Evolutionary conservation across 2,329 filamentous ascomycete species (phyloP).

Genomic region (Stagonosporopsis vannaccii): DNA sequence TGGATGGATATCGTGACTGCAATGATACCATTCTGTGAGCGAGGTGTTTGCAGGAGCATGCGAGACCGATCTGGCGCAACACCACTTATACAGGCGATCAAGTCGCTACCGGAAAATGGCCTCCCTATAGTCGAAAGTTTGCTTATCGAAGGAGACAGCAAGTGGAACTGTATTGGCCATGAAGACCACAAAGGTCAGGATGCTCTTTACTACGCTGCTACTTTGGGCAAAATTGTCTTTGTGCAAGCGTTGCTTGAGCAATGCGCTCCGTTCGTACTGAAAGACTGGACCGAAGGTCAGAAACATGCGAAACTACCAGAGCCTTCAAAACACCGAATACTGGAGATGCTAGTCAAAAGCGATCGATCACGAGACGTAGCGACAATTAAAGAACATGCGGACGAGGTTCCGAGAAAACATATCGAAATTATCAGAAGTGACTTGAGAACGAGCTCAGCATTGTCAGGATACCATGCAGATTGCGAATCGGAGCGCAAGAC

Average conservation of each 20-base stretch:
- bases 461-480: conserved; percentile 12
- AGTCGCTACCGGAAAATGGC: conserved; percentile 38
- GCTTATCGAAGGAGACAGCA: conserved; percentile 26
- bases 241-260: conserved; percentile 36
- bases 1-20: conserved; percentile 40
- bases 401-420: neutral
- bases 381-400: neutral
- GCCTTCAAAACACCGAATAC: neutral
- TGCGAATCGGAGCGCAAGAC: neutral
- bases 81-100: conserved; percentile 44
- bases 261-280: conserved; percentile 36
- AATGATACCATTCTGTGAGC: conserved; percentile 37
- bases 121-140: conserved; percentile 37
- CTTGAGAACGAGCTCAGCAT: neutral
- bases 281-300: conserved; percentile 33
- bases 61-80: conserved; percentile 44
- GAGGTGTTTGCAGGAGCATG: conserved; percentile 42
- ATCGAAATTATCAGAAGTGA: neutral
- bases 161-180: conserved; percentile 39
- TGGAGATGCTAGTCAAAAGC: conserved; percentile 1
- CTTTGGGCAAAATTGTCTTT: conserved; percentile 34
- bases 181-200: conserved; percentile 39
- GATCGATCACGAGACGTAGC: neutral
- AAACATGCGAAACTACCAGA: conserved; percentile 15
- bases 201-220: conserved; percentile 41